A percentile compares a stretch with the other conserved stretches of the same genome.
phyloP scores from a whole-genome alignment of 2,329 filamentous ascomycete species.

The Pyrenophora seminiperda region DNA sequence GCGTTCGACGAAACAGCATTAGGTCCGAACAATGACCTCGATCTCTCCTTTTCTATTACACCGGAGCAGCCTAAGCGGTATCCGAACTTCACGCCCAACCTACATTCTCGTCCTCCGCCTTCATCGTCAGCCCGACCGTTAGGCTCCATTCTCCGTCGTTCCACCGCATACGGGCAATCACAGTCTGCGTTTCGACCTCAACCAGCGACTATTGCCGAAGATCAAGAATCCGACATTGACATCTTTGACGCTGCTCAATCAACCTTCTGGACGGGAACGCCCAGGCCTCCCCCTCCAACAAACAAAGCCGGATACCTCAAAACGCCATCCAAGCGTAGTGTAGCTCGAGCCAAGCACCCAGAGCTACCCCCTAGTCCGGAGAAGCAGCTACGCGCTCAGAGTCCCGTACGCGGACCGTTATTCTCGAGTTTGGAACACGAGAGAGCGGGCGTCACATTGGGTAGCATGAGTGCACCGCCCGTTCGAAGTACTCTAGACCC shows the following conservation, averaged over 20 bases:
- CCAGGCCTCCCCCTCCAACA: conserved; percentile 22
- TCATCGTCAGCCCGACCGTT: conserved; percentile 14
- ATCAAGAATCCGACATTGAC: conserved; percentile 18
- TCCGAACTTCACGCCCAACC: conserved; percentile 3
- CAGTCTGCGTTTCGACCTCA: conserved; percentile 20
- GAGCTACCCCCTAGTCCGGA: conserved; percentile 35
- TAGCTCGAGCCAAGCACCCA: conserved; percentile 42
- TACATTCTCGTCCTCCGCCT: neutral
- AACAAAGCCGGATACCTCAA: conserved; percentile 51
- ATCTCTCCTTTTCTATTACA: conserved; percentile 39
- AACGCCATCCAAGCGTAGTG: conserved; percentile 52
- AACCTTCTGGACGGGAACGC: conserved; percentile 38
- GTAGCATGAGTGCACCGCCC: conserved; percentile 40
- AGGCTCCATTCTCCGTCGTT: conserved; percentile 16
- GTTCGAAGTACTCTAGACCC: conserved; percentile 7
- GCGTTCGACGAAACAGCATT: conserved; percentile 45
- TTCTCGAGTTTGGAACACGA: conserved; percentile 1
- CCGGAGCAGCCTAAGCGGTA: conserved; percentile 20
- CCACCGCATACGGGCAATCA: conserved; percentile 25
- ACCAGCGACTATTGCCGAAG: conserved; percentile 28
- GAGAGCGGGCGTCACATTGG: conserved; percentile 13
- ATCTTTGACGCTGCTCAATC: conserved; percentile 13
- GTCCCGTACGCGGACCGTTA: conserved; percentile 10
- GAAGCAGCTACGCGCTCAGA: conserved; percentile 17
- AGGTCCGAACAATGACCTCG: conserved; percentile 32